Evolutionary conservation across 2,329 filamentous ascomycete genomes (phyloP).

Genomic region (Apiospora arundinis): DNA sequence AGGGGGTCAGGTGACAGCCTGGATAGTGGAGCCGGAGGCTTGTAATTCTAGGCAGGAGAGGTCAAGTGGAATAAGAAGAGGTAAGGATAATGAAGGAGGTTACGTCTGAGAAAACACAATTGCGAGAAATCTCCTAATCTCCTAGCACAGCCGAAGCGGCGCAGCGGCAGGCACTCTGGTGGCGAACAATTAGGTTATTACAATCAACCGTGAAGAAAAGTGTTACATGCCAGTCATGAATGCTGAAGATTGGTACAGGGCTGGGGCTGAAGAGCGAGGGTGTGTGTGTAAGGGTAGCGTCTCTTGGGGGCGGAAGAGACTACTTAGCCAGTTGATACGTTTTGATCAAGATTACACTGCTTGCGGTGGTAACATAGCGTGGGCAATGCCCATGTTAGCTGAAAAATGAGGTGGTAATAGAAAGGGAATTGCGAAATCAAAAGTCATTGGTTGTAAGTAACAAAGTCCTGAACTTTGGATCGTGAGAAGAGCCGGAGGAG

Average conservation of each 20-base stretch:
- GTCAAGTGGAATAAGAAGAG: not conserved
- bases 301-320: not conserved
- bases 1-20: not conserved
- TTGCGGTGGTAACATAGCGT: not conserved
- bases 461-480: not conserved
- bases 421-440: not conserved
- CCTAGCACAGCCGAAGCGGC: not conserved
- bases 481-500: not conserved
- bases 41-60: not conserved
- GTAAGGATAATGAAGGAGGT: not conserved
- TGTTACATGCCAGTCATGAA: not conserved
- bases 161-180: slow-evolving; percentile 1
- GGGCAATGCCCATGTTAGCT: not conserved
- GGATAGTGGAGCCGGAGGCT: not conserved
- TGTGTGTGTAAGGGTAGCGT: not conserved
- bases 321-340: not conserved
- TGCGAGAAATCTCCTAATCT: not conserved
- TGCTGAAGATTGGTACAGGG: not conserved
- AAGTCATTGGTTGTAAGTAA: not conserved
- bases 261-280: not conserved
- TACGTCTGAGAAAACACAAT: not conserved
- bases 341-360: not conserved
- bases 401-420: not conserved
- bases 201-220: not conserved
- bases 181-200: not conserved